Evolutionary conservation across 768 basidiomycete species (phyloP).

Genomic region (Rhodotorula babjevae): DNA sequence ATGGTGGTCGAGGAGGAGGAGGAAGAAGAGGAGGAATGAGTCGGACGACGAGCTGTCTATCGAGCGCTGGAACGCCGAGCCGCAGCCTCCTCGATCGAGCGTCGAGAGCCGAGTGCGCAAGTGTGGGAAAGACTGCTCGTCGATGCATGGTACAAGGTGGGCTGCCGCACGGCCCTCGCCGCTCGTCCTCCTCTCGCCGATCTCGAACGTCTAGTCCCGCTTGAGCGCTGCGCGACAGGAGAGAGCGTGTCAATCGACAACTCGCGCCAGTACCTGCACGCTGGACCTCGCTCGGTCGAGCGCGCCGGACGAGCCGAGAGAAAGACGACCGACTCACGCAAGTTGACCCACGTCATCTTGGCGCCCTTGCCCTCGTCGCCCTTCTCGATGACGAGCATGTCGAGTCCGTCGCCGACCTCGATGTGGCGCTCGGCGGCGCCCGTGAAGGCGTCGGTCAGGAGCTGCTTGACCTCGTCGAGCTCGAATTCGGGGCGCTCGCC

Average conservation of each 20-base stretch:
- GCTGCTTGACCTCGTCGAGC: conserved; percentile 67
- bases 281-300: no score
- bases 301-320: no score
- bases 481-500: conserved; percentile 68
- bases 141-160: background rate
- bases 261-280: no score
- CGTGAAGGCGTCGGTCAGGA: conserved; percentile 95
- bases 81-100: no score
- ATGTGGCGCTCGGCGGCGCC: conserved; percentile 97
- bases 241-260: no score
- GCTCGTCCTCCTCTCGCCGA: background rate
- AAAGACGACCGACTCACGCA: background rate
- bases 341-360: conserved; percentile 15
- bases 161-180: background rate
- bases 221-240: background rate
- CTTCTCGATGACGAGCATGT: conserved; percentile 47
- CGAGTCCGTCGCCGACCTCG: conserved; percentile 94
- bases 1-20: conserved; percentile 41
- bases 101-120: no score
- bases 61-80: background rate
- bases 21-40: conserved; percentile 36
- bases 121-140: background rate
- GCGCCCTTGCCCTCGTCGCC: background rate
- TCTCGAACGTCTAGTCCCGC: background rate
- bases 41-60: background rate